A percentile compares a stretch with the other conserved stretches of the same genome.
Conservation (phyloP, 352 stramenopile genomes). For the Phytophthora citricola region DNA sequence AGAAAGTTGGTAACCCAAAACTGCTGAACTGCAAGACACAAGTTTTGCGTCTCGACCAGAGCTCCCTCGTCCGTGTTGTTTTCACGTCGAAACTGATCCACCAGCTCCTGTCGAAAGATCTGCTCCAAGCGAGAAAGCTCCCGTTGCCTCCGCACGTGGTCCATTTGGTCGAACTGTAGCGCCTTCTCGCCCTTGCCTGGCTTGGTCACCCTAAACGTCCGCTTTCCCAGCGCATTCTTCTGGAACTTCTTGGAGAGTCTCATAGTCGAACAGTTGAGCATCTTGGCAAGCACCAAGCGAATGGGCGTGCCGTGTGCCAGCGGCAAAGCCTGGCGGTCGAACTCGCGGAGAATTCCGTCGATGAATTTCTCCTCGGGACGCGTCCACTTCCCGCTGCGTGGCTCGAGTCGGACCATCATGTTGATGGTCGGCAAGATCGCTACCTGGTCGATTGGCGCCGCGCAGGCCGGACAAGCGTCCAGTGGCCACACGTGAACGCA, state of each 20-base stretch:
- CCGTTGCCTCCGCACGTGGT: slow-evolving; percentile 71
- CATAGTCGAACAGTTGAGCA: slow-evolving; percentile 92
- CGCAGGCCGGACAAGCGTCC: slow-evolving; percentile 67
- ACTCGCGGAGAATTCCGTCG: slow-evolving; percentile 82
- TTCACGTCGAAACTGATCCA: slow-evolving; percentile 82
- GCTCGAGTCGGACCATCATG: slow-evolving; percentile 75
- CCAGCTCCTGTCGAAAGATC: slow-evolving; percentile 83
- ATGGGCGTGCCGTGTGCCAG: slow-evolving; percentile 86
- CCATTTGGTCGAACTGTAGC: slow-evolving; percentile 72
- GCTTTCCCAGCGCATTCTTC: slow-evolving; percentile 88
- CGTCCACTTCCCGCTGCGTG: slow-evolving; percentile 87
- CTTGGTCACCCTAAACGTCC: slow-evolving; percentile 84
- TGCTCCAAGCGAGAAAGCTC: slow-evolving; percentile 77
- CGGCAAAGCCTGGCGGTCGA: slow-evolving; percentile 76
- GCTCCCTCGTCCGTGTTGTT: slow-evolving; percentile 86
- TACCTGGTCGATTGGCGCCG: slow-evolving; percentile 60
- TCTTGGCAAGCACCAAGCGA: slow-evolving; percentile 80
- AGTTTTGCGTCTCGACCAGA: slow-evolving; percentile 71
- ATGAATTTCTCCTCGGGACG: slow-evolving; percentile 88
- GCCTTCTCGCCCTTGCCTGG: slow-evolving; percentile 65
- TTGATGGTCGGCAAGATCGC: slow-evolving; percentile 67
- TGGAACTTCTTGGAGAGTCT: slow-evolving; percentile 91
- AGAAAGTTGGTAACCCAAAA: slow-evolving; percentile 89
- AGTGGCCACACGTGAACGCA: slow-evolving; percentile 85
- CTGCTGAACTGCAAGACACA: slow-evolving; percentile 81